phyloP scores from a whole-genome alignment of 192 early-diverging fungal species.

The Mortierella alpina region DNA sequence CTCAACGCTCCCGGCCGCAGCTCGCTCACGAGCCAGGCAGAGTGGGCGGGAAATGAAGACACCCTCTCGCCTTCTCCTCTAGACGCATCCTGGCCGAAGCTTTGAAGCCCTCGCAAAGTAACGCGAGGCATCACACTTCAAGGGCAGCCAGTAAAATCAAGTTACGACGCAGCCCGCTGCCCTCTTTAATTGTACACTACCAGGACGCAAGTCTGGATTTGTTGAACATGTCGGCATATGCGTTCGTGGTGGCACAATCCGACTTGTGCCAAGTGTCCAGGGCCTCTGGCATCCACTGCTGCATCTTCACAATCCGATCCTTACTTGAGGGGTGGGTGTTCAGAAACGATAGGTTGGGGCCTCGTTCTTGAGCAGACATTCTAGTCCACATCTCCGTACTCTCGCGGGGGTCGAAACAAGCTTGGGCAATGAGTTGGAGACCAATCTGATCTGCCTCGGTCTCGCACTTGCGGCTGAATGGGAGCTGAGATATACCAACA shows the following conservation, averaged over 20 bases:
- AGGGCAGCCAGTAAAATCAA: too few relatives aligned
- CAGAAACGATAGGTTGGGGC: conserved; percentile 70
- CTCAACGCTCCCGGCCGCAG: too few relatives aligned
- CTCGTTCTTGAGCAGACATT: conserved; percentile 66
- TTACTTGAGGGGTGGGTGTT: conserved; percentile 88
- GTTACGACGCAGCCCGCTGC: background rate
- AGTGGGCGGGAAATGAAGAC: too few relatives aligned
- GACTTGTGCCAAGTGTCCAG: conserved; percentile 57
- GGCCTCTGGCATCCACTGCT: conserved; percentile 75
- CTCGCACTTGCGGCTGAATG: conserved; percentile 90
- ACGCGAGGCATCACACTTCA: too few relatives aligned
- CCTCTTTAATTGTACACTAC: conserved; percentile 3
- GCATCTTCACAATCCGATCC: conserved; percentile 70
- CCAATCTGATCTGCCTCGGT: conserved; percentile 95
- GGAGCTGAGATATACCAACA: conserved; percentile 55
- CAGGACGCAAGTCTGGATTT: conserved; percentile 26
- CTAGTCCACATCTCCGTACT: conserved; percentile 86
- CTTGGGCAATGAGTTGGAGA: conserved; percentile 87
- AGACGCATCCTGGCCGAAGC: too few relatives aligned
- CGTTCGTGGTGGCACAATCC: conserved; percentile 60
- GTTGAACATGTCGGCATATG: conserved; percentile 45
- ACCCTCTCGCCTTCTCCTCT: too few relatives aligned
- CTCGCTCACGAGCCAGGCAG: too few relatives aligned
- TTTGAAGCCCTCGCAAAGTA: too few relatives aligned
- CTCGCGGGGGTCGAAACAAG: conserved; percentile 90